A percentile compares a stretch with the other conserved stretches of the same genome.
phyloP scores from a whole-genome alignment of 2,329 filamentous ascomycete genomes.

The Talaromyces sp. region DNA sequence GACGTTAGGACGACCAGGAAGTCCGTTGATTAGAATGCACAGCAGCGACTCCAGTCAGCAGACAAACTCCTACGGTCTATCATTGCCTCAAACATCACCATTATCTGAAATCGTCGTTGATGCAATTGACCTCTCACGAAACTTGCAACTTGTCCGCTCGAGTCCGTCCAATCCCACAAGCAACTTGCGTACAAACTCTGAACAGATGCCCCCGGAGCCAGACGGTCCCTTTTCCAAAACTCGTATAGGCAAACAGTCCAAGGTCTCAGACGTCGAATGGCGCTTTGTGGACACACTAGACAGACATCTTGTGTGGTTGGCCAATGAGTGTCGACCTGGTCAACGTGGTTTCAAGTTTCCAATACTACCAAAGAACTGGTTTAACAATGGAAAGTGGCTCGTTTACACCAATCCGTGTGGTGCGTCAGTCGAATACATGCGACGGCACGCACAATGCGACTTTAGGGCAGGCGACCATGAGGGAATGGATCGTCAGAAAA shows the following conservation, averaged over 20 bases:
- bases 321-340: constrained; percentile 40
- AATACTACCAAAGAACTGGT: constrained; percentile 43
- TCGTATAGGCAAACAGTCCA: neutral
- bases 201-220: neutral
- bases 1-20: constrained; percentile 38
- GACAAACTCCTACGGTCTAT: neutral
- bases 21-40: constrained; percentile 32
- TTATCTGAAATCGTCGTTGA: neutral
- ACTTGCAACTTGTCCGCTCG: neutral
- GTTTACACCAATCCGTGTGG: constrained; percentile 42
- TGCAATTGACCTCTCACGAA: neutral
- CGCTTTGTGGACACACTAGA: constrained; percentile 36
- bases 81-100: neutral
- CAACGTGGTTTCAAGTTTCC: constrained; percentile 42
- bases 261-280: constrained; percentile 38
- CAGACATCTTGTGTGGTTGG: constrained; percentile 41
- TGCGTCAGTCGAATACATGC: constrained; percentile 32
- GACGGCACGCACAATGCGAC: constrained; percentile 28
- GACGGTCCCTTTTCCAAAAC: neutral
- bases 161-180: neutral
- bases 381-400: constrained; percentile 43
- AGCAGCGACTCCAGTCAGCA: constrained; percentile 10
- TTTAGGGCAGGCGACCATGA: neutral
- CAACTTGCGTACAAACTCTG: neutral
- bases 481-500: constrained; percentile 15